phyloP scores from a whole-genome alignment of 2,329 filamentous ascomycete species.

The Ascochyta clinopodiicola region DNA sequence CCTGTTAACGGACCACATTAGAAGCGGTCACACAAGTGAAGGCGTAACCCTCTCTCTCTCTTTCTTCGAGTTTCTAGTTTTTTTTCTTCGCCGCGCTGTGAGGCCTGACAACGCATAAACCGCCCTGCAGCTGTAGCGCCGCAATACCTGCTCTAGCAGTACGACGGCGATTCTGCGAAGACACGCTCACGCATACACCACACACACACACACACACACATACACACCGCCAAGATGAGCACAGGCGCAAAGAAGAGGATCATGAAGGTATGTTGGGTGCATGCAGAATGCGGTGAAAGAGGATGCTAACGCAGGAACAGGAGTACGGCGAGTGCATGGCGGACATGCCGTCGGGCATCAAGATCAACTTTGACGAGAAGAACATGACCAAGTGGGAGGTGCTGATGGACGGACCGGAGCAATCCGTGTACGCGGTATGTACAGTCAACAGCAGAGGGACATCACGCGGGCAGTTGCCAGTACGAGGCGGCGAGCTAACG shows the following conservation, averaged over 20 bases:
- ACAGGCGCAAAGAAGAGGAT: conserved; percentile 54
- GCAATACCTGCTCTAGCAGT: conserved; percentile 13
- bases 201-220: not conserved
- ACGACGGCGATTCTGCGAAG: conserved; percentile 12
- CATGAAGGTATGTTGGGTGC: conserved; percentile 47
- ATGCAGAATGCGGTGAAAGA: not conserved
- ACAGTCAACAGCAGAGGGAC: too few species aligned
- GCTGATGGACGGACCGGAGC: conserved; percentile 68
- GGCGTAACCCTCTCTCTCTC: not conserved
- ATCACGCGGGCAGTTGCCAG: conserved; percentile 3
- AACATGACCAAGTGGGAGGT: conserved; percentile 74
- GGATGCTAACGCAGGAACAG: conserved; percentile 27
- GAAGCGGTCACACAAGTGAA: conserved; percentile 6
- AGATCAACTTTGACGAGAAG: conserved; percentile 62
- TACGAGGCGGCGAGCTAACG: conserved; percentile 15
- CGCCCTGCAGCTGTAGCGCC: conserved; percentile 14
- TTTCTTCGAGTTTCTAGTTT: not conserved
- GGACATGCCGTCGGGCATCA: conserved; percentile 47
- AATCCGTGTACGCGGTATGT: conserved; percentile 69
- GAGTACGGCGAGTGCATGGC: conserved; percentile 47
- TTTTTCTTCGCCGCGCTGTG: not conserved
- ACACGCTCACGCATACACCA: conserved; percentile 10
- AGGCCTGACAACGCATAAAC: conserved; percentile 12
- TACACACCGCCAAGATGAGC: conserved; percentile 8
- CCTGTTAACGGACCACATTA: not conserved